Evolutionary conservation across 2,329 filamentous ascomycete species (phyloP).

Genomic region (Helminthosporium solani): DNA sequence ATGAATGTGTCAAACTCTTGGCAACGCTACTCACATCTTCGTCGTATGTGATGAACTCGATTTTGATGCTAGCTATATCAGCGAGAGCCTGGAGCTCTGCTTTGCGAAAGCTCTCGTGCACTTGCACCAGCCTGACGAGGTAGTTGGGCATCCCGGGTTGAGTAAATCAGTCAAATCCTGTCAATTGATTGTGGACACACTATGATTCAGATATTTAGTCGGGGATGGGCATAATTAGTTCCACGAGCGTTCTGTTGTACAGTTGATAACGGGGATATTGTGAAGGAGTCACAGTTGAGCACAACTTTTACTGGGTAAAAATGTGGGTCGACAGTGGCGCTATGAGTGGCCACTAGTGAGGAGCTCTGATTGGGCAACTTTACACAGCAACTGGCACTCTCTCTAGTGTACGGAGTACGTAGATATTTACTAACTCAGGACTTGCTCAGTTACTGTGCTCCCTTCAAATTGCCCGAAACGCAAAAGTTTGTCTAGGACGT

Average conservation of each 20-base stretch:
- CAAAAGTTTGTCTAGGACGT: too few relatives aligned
- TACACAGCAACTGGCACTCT: too few relatives aligned
- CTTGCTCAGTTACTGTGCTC: too few relatives aligned
- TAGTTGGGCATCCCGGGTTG: constrained; percentile 67
- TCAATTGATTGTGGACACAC: too few relatives aligned
- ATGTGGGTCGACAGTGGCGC: not conserved
- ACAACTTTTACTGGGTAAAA: not conserved
- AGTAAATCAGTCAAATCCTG: too few relatives aligned
- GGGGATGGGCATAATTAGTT: not conserved
- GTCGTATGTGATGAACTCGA: constrained; percentile 75
- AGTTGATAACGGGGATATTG: not conserved
- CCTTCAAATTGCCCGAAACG: too few relatives aligned
- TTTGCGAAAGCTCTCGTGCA: constrained; percentile 85
- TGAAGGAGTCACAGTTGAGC: not conserved
- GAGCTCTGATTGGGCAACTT: not conserved
- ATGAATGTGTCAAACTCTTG: not conserved
- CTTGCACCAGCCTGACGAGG: constrained; percentile 84
- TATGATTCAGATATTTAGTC: too few relatives aligned
- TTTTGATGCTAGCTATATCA: constrained; percentile 62
- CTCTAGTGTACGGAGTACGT: too few relatives aligned
- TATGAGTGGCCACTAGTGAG: not conserved
- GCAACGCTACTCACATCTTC: constrained; percentile 60
- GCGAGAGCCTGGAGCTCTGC: constrained; percentile 83
- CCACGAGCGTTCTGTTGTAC: not conserved
- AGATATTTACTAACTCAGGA: too few relatives aligned